Evolutionary conservation across 2,329 filamentous ascomycete species (phyloP).

Genomic region (Colletotrichum tropicale): DNA sequence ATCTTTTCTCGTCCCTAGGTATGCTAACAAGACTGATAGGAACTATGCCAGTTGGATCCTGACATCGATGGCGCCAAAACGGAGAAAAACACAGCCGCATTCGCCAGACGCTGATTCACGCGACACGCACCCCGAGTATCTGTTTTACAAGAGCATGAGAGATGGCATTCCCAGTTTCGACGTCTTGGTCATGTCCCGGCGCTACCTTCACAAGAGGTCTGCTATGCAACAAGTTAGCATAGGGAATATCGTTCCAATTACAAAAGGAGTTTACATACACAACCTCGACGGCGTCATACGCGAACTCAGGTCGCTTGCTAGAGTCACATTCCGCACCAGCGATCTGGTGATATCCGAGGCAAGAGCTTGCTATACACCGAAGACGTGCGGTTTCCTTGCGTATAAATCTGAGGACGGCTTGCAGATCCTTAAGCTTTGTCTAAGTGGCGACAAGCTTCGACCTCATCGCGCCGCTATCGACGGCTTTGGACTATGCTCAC

Average conservation of each 20-base stretch:
- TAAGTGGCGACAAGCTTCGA: neutral
- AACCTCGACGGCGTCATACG: neutral
- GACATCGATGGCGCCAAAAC: accelerated
- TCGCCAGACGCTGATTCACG: neutral
- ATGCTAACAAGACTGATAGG: neutral
- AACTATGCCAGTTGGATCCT: neutral
- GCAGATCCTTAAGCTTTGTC: neutral
- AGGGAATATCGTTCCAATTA: neutral
- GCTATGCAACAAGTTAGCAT: neutral
- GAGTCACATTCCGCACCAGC: neutral
- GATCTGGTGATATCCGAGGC: neutral
- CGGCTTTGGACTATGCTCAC: neutral
- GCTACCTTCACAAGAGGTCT: neutral
- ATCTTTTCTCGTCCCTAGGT: neutral
- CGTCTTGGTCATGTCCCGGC: neutral
- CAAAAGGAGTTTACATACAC: neutral
- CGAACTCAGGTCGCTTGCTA: neutral
- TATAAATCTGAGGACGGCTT: neutral
- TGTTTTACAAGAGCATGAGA: neutral
- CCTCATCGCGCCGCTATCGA: neutral
- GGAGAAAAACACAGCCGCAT: neutral
- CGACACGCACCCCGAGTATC: neutral
- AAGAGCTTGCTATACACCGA: neutral
- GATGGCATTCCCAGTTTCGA: neutral
- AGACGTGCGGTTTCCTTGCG: neutral